These are phyloP conservation scores for Melaleuca quinquenervia DNA, from an alignment of 345 rosid species.

Conservation along the genomic window DNA sequence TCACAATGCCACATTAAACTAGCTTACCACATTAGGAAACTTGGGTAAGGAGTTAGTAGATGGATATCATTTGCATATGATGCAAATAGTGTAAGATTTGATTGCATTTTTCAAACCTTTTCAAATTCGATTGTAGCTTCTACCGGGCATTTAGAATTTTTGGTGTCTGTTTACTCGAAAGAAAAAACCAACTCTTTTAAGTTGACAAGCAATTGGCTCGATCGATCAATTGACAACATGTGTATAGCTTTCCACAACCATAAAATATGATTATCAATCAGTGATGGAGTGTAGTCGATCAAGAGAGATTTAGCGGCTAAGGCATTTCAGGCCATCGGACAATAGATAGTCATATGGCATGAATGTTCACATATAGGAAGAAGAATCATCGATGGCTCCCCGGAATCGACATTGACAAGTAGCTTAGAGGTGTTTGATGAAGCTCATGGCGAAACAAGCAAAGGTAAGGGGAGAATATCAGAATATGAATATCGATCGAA, in stretches of 20 bases:
- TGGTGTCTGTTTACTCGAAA: neutral
- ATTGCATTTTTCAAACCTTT: neutral
- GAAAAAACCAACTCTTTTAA: rapidly evolving
- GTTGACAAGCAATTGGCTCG: neutral
- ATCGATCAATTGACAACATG: neutral
- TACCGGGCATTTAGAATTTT: rapidly evolving
- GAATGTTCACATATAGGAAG: neutral
- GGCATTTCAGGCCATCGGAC: neutral
- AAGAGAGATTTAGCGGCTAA: neutral
- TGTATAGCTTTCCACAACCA: neutral
- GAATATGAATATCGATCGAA: neutral
- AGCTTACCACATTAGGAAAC: neutral
- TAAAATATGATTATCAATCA: neutral
- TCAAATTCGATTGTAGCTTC: neutral
- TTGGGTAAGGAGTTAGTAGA: rapidly evolving
- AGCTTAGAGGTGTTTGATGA: neutral
- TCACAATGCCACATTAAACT: neutral
- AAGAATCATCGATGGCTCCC: neutral
- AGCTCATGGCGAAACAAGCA: neutral
- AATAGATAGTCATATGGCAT: neutral
- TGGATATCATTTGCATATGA: neutral
- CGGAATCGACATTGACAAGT: neutral
- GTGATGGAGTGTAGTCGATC: neutral
- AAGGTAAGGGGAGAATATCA: neutral
- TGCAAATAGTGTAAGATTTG: neutral